Conservation (phyloP, 2,329 filamentous ascomycete genomes). For the Septoria linicola region DNA sequence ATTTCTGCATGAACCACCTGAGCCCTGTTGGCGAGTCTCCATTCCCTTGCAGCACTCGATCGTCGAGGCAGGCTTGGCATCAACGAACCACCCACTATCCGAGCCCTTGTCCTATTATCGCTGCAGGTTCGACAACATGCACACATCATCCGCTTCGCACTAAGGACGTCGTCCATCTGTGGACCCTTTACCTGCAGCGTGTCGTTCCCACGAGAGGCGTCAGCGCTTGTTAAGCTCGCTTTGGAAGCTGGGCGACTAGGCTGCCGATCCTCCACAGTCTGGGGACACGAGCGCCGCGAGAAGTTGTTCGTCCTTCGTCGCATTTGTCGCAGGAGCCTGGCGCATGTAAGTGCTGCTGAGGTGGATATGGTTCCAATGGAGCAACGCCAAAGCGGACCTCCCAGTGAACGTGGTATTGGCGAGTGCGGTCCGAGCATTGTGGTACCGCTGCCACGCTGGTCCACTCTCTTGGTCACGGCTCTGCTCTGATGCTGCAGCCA, state of each 20-base stretch:
- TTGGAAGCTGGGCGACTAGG: too few relatives aligned
- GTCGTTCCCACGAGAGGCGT: background rate
- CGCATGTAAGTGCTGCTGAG: background rate
- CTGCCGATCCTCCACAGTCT: too few relatives aligned
- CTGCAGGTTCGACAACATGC: constrained; percentile 24
- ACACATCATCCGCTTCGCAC: constrained; percentile 14
- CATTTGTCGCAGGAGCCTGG: too few relatives aligned
- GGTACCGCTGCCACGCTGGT: constrained; percentile 25
- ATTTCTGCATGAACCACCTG: constrained; percentile 22
- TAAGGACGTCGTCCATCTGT: constrained; percentile 6
- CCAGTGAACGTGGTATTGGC: constrained; percentile 19
- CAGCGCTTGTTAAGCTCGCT: background rate
- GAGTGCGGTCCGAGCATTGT: constrained; percentile 5
- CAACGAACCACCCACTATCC: constrained; percentile 9
- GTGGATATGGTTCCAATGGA: background rate
- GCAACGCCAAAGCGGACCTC: constrained; percentile 1
- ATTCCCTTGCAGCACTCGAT: constrained; percentile 15
- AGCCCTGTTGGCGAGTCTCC: background rate
- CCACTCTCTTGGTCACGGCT: constrained; percentile 22
- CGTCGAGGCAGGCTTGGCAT: constrained; percentile 22
- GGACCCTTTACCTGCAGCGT: constrained; percentile 6
- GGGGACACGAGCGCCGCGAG: too few relatives aligned
- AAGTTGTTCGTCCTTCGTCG: too few relatives aligned
- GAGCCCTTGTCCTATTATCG: constrained; percentile 19
- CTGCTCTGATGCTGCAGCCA: constrained; percentile 7